Base-by-base conservation (phyloP, 2,329 filamentous ascomycete genomes). In the Lachnellula occidentalis region DNA sequence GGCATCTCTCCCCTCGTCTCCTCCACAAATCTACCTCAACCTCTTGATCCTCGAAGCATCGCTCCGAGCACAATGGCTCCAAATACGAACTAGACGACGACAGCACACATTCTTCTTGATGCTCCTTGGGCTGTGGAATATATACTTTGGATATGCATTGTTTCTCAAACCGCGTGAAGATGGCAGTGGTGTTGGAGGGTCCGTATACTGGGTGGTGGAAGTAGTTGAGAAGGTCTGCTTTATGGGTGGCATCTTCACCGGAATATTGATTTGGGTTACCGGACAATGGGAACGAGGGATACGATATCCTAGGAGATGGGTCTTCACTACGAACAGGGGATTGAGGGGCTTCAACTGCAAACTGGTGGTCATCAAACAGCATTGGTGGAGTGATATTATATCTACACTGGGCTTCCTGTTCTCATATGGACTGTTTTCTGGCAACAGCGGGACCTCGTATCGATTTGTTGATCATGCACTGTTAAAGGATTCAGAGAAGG, bases 161-260 rank as follows among this genome's bases (percentile, higher is more conserved):
- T 97, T 95, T 76, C 81, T 97, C 61, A 88, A 90, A n/a, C 92
- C 92, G n/a, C 85, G 92, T 61, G 92, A 96, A 71, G 92, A 97
- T 76, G 92, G 92, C 61, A 85, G 82, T 62, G 92, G 92, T 37
- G 84, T 96, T 5, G 94, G 94, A 50, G 92, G 94, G 34, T 92
- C 87, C 14, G 90, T 96, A 51, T 99, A 99, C 78, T 97, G 92
- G 92, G 86, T 95, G 27, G 82, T 97, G 3, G 92, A 97, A 67
- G 89, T 88, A 69, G 82, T 82, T 7, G 90, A 97, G 73, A 95
- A 94, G 71, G 83, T 99, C 51, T 92, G 89, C 66, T 87, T 96
- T 67, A 88, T 95, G 72, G 91, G 90, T 22, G 94, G 94, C 46
- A 80, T 95, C 56, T 86, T 96, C 56, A 96, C 92, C 0, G 87